phyloP scores from a whole-genome alignment of 352 stramenopile genomes.

The Halophytophthora polymorphica region DNA sequence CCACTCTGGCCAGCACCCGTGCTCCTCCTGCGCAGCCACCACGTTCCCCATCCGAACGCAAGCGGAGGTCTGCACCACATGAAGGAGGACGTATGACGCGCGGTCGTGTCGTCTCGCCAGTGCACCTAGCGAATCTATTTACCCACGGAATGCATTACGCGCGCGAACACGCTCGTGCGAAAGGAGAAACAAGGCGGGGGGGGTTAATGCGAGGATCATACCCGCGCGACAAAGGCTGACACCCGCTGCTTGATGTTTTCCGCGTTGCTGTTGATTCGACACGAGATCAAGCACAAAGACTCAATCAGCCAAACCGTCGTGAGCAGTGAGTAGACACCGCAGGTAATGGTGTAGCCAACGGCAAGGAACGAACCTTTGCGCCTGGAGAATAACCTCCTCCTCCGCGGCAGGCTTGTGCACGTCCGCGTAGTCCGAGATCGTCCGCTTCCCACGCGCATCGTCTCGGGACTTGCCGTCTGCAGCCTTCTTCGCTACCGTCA shows the following conservation, averaged over 20 bases:
- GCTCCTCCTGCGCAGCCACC: slow-evolving; percentile 37
- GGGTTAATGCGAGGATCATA: too few species aligned
- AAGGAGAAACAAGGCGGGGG: not conserved
- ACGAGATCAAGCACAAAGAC: not conserved
- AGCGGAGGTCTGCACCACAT: slow-evolving; percentile 20
- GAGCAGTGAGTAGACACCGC: too few species aligned
- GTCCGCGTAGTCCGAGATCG: slow-evolving; percentile 65
- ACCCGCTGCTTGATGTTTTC: slow-evolving; percentile 30
- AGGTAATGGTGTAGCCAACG: slow-evolving; percentile 5
- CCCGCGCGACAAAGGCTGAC: slow-evolving; percentile 28
- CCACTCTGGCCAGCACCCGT: slow-evolving; percentile 40
- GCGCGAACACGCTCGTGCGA: not conserved
- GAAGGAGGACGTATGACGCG: too few species aligned
- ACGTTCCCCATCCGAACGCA: slow-evolving; percentile 22
- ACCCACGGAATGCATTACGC: not conserved
- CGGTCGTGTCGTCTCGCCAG: slow-evolving; percentile 2
- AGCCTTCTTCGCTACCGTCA: slow-evolving; percentile 53
- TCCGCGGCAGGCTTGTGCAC: slow-evolving; percentile 54
- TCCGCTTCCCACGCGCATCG: slow-evolving; percentile 63
- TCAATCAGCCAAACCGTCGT: too few species aligned
- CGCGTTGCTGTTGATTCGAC: slow-evolving; percentile 15
- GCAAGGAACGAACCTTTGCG: slow-evolving; percentile 36
- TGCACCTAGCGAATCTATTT: slow-evolving; percentile 20
- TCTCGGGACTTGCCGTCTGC: slow-evolving; percentile 64
- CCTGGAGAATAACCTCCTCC: slow-evolving; percentile 43